phyloP scores from a whole-genome alignment of 768 basidiomycete species.

The Lactarius sp. region DNA sequence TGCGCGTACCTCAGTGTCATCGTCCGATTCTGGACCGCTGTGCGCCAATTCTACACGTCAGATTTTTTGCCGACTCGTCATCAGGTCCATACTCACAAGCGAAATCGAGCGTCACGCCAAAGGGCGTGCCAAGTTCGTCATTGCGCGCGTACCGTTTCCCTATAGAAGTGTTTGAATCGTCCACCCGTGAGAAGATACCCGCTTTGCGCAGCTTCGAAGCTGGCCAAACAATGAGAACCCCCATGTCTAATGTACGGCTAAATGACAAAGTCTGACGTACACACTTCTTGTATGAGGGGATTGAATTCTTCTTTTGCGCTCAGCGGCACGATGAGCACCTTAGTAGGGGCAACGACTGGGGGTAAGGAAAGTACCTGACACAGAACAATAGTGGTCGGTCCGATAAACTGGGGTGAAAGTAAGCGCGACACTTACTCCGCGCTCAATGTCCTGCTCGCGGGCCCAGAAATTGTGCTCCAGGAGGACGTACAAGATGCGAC shows the following conservation, averaged over 20 bases:
- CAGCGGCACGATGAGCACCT: slow-evolving; percentile 93
- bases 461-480: slow-evolving; percentile 97
- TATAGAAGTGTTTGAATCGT: slow-evolving; percentile 92
- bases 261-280: slow-evolving; percentile 45
- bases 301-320: slow-evolving; percentile 81
- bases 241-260: slow-evolving; percentile 11
- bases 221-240: slow-evolving; percentile 34
- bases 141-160: slow-evolving; percentile 97
- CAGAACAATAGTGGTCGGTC: slow-evolving; percentile 20
- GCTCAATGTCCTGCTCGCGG: slow-evolving; percentile 85
- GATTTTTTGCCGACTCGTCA: slow-evolving; percentile 18
- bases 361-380: slow-evolving; percentile 85
- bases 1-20: slow-evolving; percentile 81
- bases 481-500: slow-evolving; percentile 89
- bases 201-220: slow-evolving; percentile 82
- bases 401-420: not conserved
- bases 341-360: slow-evolving; percentile 87
- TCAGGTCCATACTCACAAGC: slow-evolving; percentile 52
- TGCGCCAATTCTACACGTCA: slow-evolving; percentile 16
- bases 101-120: slow-evolving; percentile 94
- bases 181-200: slow-evolving; percentile 89
- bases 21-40: slow-evolving; percentile 87
- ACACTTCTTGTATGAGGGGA: slow-evolving; percentile 82
- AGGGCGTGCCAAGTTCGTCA: slow-evolving; percentile 97
- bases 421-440: slow-evolving; percentile 59